phyloP scores from a whole-genome alignment of 345 rosid genomes.

The Hibiscus mutabilis region DNA sequence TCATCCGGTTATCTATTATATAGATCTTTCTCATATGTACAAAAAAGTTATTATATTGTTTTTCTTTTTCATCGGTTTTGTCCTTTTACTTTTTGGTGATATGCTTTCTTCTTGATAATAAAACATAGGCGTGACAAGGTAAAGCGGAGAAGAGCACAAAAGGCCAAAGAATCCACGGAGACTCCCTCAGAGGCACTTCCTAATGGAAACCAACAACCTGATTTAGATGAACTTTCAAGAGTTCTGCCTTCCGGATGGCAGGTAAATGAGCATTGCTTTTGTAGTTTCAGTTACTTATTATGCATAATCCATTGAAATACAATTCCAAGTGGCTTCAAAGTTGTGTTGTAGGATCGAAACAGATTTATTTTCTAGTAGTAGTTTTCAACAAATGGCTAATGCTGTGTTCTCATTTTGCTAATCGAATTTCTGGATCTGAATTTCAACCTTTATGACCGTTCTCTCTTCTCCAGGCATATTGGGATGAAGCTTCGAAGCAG shows the following conservation, averaged over 20 bases:
- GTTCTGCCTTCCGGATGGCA: conserved; percentile 84
- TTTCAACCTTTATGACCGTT: not conserved
- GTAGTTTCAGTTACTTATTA: not conserved
- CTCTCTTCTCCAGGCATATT: conserved; percentile 33
- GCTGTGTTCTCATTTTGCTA: not conserved
- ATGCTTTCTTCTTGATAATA: not conserved
- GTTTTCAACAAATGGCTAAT: not conserved
- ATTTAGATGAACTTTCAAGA: conserved; percentile 44
- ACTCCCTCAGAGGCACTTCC: conserved; percentile 19
- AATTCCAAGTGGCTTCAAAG: not conserved
- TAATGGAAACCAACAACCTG: conserved; percentile 38
- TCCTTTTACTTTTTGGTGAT: not conserved
- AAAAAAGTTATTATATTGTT: not conserved
- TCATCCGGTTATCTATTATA: not conserved
- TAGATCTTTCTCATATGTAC: not conserved
- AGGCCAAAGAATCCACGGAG: conserved; percentile 38
- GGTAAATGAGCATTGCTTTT: conserved; percentile 22
- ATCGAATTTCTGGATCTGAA: not conserved
- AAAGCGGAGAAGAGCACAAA: conserved; percentile 62
- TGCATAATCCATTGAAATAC: not conserved
- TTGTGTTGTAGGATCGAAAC: not conserved
- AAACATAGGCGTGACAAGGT: conserved; percentile 81
- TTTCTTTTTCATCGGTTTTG: not conserved
- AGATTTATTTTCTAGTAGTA: not conserved
- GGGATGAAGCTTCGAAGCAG: conserved; percentile 54